Evolutionary conservation across 148 eudicot species (phyloP).

Genomic region (Rhododendron williamsianum): DNA sequence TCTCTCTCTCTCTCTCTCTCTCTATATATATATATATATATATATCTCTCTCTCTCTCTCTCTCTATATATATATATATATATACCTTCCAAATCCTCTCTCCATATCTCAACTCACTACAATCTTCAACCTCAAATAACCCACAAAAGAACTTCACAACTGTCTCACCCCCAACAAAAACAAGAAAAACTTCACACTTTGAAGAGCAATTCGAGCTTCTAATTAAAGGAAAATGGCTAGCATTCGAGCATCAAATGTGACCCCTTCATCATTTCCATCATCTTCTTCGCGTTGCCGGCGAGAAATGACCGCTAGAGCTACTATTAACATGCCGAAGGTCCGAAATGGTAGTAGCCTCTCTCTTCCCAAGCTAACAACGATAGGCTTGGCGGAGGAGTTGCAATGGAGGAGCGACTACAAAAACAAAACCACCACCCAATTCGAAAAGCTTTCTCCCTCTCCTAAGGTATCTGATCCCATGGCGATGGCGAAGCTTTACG

Average conservation of each 20-base stretch:
- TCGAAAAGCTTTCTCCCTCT: not conserved
- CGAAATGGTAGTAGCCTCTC: not conserved
- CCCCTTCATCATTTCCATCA: not conserved
- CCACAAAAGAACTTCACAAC: not conserved
- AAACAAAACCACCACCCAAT: not conserved
- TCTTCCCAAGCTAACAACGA: not conserved
- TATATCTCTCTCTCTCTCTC: not conserved
- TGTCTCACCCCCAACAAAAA: not conserved
- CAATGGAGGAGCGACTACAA: not conserved
- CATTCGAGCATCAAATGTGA: not conserved
- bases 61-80: no score
- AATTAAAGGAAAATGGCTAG: not conserved
- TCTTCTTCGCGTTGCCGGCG: not conserved
- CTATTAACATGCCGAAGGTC: not conserved
- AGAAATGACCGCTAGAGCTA: not conserved
- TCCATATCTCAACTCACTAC: not conserved
- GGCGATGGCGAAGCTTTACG: slow-evolving; percentile 15
- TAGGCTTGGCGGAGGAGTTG: not conserved
- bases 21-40: no score
- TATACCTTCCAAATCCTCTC: not conserved
- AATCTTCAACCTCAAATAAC: not conserved
- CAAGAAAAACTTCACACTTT: not conserved
- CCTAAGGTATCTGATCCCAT: not conserved
- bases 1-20: not conserved
- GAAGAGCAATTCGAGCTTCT: no score